These are phyloP conservation scores for Cryomyces minteri DNA, from an alignment of 495 filamentous ascomycete genomes.

Conservation along the genomic window DNA sequence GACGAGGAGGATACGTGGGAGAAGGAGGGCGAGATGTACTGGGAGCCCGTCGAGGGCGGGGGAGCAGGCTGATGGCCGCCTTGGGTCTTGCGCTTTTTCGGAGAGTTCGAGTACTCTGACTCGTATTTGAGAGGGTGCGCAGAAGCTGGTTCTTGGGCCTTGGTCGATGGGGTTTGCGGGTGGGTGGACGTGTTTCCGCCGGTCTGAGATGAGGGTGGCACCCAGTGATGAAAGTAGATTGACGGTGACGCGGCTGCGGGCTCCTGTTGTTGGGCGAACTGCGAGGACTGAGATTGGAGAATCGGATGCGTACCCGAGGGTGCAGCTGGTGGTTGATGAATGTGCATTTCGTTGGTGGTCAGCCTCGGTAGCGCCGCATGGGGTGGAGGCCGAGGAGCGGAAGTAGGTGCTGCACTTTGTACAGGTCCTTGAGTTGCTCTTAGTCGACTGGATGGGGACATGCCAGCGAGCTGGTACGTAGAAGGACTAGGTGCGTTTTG, in stretches of 20 bases:
- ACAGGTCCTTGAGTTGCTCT: conserved; percentile 15
- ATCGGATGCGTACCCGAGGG: conserved; percentile 23
- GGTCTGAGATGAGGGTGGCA: conserved; percentile 49
- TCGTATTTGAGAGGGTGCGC: conserved; percentile 31
- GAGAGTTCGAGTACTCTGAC: conserved; percentile 37
- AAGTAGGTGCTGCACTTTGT: conserved; percentile 16
- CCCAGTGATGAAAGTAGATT: conserved; percentile 87
- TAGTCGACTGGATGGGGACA: conserved; percentile 11
- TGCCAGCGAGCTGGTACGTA: conserved; percentile 8
- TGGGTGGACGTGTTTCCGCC: conserved; percentile 34
- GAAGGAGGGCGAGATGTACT: conserved; percentile 23
- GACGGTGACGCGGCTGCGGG: conserved; percentile 40
- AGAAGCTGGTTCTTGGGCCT: conserved; percentile 35
- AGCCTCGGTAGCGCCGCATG: conserved; percentile 30
- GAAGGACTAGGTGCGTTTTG: conserved; percentile 3
- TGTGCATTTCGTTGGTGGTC: conserved; percentile 38
- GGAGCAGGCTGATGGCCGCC: conserved; percentile 40
- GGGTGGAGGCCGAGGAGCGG: conserved; percentile 14
- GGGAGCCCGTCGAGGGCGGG: conserved; percentile 26
- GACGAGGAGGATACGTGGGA: conserved; percentile 37
- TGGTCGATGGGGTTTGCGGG: conserved; percentile 48
- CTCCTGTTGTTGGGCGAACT: conserved; percentile 29
- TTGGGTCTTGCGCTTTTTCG: conserved; percentile 56
- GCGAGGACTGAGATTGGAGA: conserved; percentile 29
- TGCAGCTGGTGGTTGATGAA: conserved; percentile 29